These are phyloP conservation scores for Nakaseomyces uthaithaninus DNA, from an alignment of 1,139 yeast species.

Conservation along the genomic window DNA sequence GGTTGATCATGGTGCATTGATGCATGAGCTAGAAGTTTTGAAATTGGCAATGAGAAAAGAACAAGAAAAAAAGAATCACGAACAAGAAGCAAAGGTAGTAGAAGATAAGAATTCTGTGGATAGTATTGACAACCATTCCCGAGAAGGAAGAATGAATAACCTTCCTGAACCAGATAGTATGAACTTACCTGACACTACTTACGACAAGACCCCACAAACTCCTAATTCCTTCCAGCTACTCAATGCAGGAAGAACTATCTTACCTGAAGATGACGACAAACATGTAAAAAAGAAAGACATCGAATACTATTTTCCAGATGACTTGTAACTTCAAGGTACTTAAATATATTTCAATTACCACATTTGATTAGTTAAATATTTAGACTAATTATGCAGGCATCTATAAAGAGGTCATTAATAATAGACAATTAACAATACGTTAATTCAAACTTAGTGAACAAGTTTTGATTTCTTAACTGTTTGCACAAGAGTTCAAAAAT, in stretches of 20 bases:
- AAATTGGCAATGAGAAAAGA: constrained; percentile 24
- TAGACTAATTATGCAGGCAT: too few species aligned
- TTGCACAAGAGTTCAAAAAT: too few species aligned
- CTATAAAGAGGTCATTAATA: too few species aligned
- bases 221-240: constrained; percentile 23
- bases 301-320: constrained; percentile 28
- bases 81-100: constrained; percentile 1
- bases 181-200: background rate
- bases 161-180: background rate
- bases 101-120: background rate
- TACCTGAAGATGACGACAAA: constrained; percentile 26
- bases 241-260: constrained; percentile 27
- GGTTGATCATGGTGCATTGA: constrained; percentile 27
- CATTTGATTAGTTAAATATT: background rate
- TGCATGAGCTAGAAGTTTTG: constrained; percentile 23
- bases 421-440: too few species aligned
- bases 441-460: too few species aligned
- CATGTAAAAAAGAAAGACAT: constrained; percentile 13
- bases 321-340: constrained; percentile 10
- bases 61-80: constrained; percentile 9
- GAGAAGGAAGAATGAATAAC: background rate
- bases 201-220: constrained; percentile 8
- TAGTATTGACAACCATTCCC: background rate
- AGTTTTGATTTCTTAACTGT: too few species aligned
- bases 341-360: background rate